phyloP scores from a whole-genome alignment of 257 asterid species.

The Solanum tarapatanum region DNA sequence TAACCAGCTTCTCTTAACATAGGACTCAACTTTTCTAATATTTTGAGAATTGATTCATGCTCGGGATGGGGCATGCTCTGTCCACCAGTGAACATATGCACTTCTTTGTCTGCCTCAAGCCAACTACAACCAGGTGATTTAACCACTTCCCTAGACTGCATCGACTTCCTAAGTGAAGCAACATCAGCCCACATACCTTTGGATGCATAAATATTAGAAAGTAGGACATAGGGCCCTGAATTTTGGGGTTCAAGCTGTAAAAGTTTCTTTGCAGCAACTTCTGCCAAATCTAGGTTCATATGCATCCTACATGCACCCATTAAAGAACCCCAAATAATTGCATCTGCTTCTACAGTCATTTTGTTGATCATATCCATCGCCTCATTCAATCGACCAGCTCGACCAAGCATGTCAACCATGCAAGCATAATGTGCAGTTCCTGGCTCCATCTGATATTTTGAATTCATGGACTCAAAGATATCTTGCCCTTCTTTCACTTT shows the following conservation, averaged over 20 bases:
- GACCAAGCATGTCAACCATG: constrained; percentile 71
- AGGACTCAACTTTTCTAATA: constrained; percentile 42
- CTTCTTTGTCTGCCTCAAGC: constrained; percentile 64
- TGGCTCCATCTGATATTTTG: constrained; percentile 36
- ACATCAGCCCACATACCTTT: constrained; percentile 59
- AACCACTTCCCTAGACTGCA: constrained; percentile 43
- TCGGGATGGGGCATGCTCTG: constrained; percentile 34
- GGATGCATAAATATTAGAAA: constrained; percentile 60
- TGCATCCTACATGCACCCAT: constrained; percentile 69
- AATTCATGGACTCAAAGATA: constrained; percentile 49
- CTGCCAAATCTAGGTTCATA: constrained; percentile 49
- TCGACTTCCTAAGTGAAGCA: constrained; percentile 39
- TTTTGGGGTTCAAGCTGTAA: constrained; percentile 51
- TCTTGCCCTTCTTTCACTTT: constrained; percentile 53
- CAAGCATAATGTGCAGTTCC: constrained; percentile 54
- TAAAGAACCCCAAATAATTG: constrained; percentile 68
- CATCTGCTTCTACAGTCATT: constrained; percentile 58
- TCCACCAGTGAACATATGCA: constrained; percentile 60
- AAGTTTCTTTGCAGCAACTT: constrained; percentile 59
- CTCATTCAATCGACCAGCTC: constrained; percentile 52
- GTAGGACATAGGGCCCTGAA: constrained; percentile 53
- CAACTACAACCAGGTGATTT: constrained; percentile 78
- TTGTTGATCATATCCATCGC: constrained; percentile 45
- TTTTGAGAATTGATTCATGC: constrained; percentile 27
- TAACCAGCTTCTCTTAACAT: constrained; percentile 54